Evolutionary conservation across 495 filamentous ascomycete species (phyloP), one percentile per base, ranked within the genome.

Genomic region (Talaromyces adpressus): DNA sequence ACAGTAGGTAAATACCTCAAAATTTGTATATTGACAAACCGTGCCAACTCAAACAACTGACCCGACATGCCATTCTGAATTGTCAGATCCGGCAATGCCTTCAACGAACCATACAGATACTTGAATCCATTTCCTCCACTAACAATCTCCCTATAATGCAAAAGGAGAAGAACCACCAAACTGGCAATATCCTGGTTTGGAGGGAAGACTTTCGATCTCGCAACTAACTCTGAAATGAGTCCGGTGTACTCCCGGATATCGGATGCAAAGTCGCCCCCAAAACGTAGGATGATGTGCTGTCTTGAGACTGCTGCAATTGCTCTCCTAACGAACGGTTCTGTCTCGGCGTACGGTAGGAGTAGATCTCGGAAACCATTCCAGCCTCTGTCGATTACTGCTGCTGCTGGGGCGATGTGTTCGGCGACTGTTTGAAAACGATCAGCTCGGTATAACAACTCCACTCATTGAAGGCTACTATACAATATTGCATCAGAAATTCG

Each of bases 341-440:
- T 25, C 20, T 52, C 25, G 16, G 66, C 64, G 39, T 63, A 22
- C 0, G 66, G 66, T 6, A 68, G 61, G 39, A 66, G 61, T 22
- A 66, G 29, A 25, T 45, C 49, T 29, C 66, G 66, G 30, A 57
- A 68, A 18, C 66, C 66, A 25, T 68, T 68, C 61, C 57, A 57
- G 9, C 29, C 11, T 39, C 56, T 62, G 57, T 68, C 64, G 53
- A 68, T 66, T 6, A 62, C 61, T 16, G 64, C 61, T 61, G 64
- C 65, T 20, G 62, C 36, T 3, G 64, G 64, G 7, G 66, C 66
- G 23, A 68, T 66, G 18, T 63, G 18, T 49, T 18, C 6, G 3
- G 45, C 45, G 11, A 49, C 45, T 49, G 45, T 20, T 27, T 66
- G 18, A 30, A 30, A 30, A 64, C 65, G 27, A 27, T 64, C 23